Evolutionary conservation across 345 rosid genomes (phyloP).

Genomic region (Leavenworthia alabamica): DNA sequence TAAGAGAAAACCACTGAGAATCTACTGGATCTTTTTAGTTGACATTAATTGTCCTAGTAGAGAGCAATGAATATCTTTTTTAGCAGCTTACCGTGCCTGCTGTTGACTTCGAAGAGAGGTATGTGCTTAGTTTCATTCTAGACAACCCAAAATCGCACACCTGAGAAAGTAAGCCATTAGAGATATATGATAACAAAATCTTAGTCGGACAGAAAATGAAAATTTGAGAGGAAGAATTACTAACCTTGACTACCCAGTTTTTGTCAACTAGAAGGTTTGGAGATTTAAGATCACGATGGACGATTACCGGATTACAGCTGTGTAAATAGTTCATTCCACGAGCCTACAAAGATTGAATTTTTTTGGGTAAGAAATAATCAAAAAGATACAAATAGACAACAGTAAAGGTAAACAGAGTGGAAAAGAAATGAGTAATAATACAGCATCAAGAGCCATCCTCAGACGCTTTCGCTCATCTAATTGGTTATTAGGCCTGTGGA

Average conservation of each 20-base stretch:
- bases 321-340: constrained; percentile 98
- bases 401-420: neutral
- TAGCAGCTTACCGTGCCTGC: constrained; percentile 79
- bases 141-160: constrained; percentile 95
- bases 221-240: neutral
- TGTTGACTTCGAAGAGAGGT: constrained; percentile 86
- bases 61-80: constrained; percentile 1
- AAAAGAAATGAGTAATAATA: constrained; percentile 34
- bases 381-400: constrained; percentile 5
- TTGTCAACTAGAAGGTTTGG: constrained; percentile 91
- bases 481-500: constrained; percentile 91
- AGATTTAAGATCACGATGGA: constrained; percentile 90
- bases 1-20: neutral
- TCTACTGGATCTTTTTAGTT: neutral
- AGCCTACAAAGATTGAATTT: constrained; percentile 47
- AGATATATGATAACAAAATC: neutral
- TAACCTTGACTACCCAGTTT: constrained; percentile 95
- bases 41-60: neutral
- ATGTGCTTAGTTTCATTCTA: constrained; percentile 85
- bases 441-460: constrained; percentile 96
- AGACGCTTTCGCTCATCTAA: constrained; percentile 84
- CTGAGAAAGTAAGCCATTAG: constrained; percentile 33
- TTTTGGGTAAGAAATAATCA: constrained; percentile 18
- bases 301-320: constrained; percentile 75
- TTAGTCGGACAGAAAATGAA: neutral